phyloP scores from a whole-genome alignment of 495 filamentous ascomycete species.

The Halenospora varia region DNA sequence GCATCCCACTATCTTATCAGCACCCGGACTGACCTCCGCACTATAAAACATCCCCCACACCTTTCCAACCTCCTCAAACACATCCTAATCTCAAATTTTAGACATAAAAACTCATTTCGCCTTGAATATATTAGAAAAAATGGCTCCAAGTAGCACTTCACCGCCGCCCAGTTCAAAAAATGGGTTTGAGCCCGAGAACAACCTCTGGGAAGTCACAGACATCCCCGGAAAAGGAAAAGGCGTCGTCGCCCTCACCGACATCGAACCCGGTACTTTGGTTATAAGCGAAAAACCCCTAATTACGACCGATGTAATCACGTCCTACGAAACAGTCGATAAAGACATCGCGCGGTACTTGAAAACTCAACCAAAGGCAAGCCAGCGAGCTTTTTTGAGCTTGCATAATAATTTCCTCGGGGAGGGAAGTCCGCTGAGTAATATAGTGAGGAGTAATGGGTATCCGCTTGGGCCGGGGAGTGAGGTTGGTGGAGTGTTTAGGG shows the following conservation, averaged over 20 bases:
- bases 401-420: conserved; percentile 38
- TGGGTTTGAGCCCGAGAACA: background rate
- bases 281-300: conserved; percentile 37
- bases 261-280: conserved; percentile 36
- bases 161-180: background rate
- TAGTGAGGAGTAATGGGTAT: conserved; percentile 37
- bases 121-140: too few relatives aligned
- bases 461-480: conserved; percentile 29
- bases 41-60: too few relatives aligned
- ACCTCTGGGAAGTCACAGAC: conserved; percentile 30
- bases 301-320: conserved; percentile 26
- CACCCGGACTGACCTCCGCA: too few relatives aligned
- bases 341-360: conserved; percentile 30
- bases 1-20: too few relatives aligned
- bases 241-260: conserved; percentile 32
- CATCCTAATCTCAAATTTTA: too few relatives aligned
- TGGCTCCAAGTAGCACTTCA: background rate
- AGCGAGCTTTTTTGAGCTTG: conserved; percentile 36
- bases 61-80: too few relatives aligned
- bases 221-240: conserved; percentile 37
- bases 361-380: conserved; percentile 29
- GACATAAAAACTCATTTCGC: too few relatives aligned
- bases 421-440: conserved; percentile 28
- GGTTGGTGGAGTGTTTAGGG: conserved; percentile 33
- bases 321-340: conserved; percentile 22